These are phyloP conservation scores for Globisporangium takayamanum DNA, from an alignment of 352 stramenopile species.

Conservation along the genomic window DNA sequence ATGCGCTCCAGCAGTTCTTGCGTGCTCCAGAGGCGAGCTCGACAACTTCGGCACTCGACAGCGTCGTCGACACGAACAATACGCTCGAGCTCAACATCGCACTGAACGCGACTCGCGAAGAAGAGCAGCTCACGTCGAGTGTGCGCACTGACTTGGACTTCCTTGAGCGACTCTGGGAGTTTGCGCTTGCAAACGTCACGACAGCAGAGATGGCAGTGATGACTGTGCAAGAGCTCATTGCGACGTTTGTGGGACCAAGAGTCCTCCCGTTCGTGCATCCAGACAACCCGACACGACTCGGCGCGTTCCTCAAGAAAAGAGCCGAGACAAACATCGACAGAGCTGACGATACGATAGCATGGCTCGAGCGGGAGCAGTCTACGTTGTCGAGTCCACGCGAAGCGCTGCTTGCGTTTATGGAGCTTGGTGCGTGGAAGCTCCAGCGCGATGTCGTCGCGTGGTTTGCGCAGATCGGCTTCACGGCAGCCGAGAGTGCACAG, in stretches of 20 bases:
- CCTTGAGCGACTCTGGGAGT: conserved; percentile 15
- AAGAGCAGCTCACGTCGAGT: background rate
- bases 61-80: conserved; percentile 8
- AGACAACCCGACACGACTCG: conserved; percentile 10
- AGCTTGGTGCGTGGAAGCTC: conserved; percentile 17
- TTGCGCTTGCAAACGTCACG: conserved; percentile 6
- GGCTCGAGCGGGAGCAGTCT: background rate
- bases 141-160: conserved; percentile 12
- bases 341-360: background rate
- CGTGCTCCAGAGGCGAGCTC: background rate
- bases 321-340: background rate
- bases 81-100: conserved; percentile 15
- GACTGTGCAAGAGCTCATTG: conserved; percentile 10
- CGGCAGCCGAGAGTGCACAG: conserved; percentile 1
- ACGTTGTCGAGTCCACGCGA: conserved; percentile 1
- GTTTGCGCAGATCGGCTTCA: conserved; percentile 17
- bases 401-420: conserved; percentile 7
- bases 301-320: conserved; percentile 6
- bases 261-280: conserved; percentile 12
- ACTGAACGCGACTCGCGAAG: conserved; percentile 3
- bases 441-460: conserved; percentile 11
- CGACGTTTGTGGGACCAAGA: conserved; percentile 3
- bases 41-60: background rate
- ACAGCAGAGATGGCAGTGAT: conserved; percentile 1
- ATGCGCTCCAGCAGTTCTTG: conserved; percentile 7